Percentiles rank a stretch among this genome's conserved stretches.
phyloP scores from a whole-genome alignment of 1,284 basidiomycete species.

The Austropuccinia psidii region DNA sequence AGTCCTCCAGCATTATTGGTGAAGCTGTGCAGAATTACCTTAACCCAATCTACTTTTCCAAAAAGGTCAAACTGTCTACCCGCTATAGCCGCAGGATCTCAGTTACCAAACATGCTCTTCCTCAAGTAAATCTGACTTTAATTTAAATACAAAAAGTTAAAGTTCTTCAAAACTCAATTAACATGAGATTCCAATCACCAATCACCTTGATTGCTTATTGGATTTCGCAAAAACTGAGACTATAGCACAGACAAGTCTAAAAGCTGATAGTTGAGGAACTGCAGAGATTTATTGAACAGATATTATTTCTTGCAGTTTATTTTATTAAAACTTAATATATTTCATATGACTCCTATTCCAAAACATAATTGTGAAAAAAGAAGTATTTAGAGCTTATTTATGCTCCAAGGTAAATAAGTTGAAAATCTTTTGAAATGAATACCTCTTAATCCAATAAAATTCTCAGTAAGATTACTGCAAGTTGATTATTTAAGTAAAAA shows the following conservation, averaged over 20 bases:
- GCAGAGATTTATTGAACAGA: slow-evolving; percentile 73
- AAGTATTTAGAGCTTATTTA: background rate
- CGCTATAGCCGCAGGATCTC: slow-evolving; percentile 51
- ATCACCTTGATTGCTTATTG: slow-evolving; percentile 76
- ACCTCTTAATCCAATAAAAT: slow-evolving; percentile 10
- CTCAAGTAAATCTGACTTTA: background rate
- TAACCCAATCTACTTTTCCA: slow-evolving; percentile 69
- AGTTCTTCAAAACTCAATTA: slow-evolving; percentile 65
- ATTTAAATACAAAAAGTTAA: background rate
- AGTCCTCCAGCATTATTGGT: slow-evolving; percentile 66
- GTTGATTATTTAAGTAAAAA: background rate
- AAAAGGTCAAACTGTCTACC: slow-evolving; percentile 79
- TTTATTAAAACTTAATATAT: slow-evolving; percentile 71
- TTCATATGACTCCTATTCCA: slow-evolving; percentile 64
- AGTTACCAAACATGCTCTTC: too few species aligned
- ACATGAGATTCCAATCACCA: slow-evolving; percentile 79
- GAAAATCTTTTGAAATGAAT: background rate
- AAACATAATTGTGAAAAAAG: background rate
- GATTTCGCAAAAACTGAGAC: slow-evolving; percentile 86
- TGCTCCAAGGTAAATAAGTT: too few species aligned
- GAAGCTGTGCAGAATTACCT: slow-evolving; percentile 75
- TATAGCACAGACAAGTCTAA: slow-evolving; percentile 73
- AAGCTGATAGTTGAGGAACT: slow-evolving; percentile 44
- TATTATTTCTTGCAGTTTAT: slow-evolving; percentile 91
- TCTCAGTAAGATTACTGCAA: background rate